phyloP scores from a whole-genome alignment of 1,284 basidiomycete genomes.

The Flammula alnicola region DNA sequence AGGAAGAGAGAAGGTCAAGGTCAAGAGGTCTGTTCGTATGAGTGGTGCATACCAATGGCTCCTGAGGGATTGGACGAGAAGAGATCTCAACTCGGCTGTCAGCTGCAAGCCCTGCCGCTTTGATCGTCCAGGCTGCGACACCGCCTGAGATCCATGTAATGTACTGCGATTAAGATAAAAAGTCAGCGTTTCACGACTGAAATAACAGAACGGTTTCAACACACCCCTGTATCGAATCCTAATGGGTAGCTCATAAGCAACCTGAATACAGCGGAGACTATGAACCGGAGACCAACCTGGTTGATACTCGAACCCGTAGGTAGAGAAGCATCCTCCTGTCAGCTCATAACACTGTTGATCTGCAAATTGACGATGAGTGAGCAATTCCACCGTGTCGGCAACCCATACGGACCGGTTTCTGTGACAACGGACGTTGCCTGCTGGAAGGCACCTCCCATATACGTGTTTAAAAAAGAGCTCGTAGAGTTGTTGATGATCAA shows the following conservation, averaged over 20 bases:
- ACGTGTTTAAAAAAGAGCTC: slow-evolving; percentile 55
- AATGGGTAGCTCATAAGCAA: slow-evolving; percentile 1
- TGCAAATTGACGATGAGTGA: slow-evolving; percentile 18
- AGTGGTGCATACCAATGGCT: slow-evolving; percentile 68
- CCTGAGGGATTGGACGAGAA: slow-evolving; percentile 78
- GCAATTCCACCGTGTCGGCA: too few species aligned
- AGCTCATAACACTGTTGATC: slow-evolving; percentile 56
- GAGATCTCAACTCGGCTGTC: slow-evolving; percentile 71
- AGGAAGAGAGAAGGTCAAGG: slow-evolving; percentile 5
- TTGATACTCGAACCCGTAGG: slow-evolving; percentile 61
- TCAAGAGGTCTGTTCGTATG: not conserved
- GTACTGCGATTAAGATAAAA: slow-evolving; percentile 49
- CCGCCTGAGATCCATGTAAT: slow-evolving; percentile 79
- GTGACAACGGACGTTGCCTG: slow-evolving; percentile 68
- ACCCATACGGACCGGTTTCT: slow-evolving; percentile 42
- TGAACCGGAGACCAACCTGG: slow-evolving; percentile 39
- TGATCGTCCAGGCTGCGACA: slow-evolving; percentile 77
- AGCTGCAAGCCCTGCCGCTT: slow-evolving; percentile 71
- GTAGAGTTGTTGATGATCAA: slow-evolving; percentile 52
- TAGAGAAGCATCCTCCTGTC: slow-evolving; percentile 46
- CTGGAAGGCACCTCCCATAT: slow-evolving; percentile 66
- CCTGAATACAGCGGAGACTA: not conserved
- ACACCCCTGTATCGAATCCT: slow-evolving; percentile 52
- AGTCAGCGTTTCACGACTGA: not conserved
- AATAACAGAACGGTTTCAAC: slow-evolving; percentile 22